Conservation (phyloP, 2,329 filamentous ascomycete species). For the Fusarium graminum region DNA sequence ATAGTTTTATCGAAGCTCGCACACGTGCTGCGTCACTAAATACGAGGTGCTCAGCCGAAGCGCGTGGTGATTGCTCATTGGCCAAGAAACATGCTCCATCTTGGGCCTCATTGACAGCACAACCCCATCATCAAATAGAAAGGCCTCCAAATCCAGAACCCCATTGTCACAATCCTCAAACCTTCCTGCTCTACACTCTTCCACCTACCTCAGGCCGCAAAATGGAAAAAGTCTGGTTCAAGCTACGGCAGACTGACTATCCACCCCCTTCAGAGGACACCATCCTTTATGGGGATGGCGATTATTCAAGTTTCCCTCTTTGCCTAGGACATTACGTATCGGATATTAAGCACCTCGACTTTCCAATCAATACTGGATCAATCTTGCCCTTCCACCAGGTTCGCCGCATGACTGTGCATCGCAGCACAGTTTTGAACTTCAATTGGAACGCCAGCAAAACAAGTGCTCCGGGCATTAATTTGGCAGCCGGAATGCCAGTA, state of each 20-base stretch:
- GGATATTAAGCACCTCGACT: background rate
- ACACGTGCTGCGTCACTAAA: too few relatives aligned
- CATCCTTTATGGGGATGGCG: background rate
- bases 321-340: background rate
- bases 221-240: slow-evolving; percentile 18
- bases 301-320: background rate
- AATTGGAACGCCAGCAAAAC: background rate
- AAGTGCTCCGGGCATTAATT: accelerated
- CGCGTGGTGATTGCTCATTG: too few relatives aligned
- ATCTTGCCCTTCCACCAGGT: accelerated
- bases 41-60: too few relatives aligned
- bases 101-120: too few relatives aligned
- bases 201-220: too few relatives aligned
- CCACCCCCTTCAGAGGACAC: accelerated
- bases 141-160: too few relatives aligned
- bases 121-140: too few relatives aligned
- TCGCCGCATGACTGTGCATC: background rate
- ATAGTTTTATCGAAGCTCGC: too few relatives aligned
- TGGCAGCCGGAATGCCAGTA: accelerated
- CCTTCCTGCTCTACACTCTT: too few relatives aligned
- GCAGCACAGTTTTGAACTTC: accelerated
- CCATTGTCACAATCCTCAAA: too few relatives aligned
- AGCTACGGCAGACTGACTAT: background rate
- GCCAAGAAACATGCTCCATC: too few relatives aligned
- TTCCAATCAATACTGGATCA: background rate